Evolutionary conservation across 2,329 filamentous ascomycete species (phyloP).

Genomic region (Xylaria sp.): DNA sequence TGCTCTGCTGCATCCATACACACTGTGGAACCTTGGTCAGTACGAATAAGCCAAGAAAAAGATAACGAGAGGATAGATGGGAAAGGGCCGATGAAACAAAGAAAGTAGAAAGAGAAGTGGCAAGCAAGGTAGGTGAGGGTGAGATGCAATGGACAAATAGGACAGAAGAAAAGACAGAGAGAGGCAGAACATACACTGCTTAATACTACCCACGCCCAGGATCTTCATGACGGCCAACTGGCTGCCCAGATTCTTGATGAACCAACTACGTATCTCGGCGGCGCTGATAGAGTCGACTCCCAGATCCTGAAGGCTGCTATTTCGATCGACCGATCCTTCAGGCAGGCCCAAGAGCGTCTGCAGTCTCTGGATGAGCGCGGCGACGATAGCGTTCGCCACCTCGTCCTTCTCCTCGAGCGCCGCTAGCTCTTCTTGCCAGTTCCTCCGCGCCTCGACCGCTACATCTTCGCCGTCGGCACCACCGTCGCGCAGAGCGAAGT

Average conservation of each 20-base stretch:
- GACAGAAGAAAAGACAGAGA: neutral
- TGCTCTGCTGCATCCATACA: conserved; percentile 32
- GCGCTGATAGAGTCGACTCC: conserved; percentile 57
- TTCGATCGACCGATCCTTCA: conserved; percentile 45
- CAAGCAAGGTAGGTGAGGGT: neutral
- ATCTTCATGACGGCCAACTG: conserved; percentile 51
- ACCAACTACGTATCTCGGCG: conserved; percentile 55
- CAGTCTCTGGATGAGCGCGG: conserved; percentile 48
- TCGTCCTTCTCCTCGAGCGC: conserved; percentile 39
- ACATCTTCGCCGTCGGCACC: conserved; percentile 23
- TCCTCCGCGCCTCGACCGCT: conserved; percentile 32
- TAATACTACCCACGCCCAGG: conserved; percentile 44
- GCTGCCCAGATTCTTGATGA: conserved; percentile 49
- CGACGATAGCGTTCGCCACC: conserved; percentile 45
- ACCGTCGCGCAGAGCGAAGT: conserved; percentile 49
- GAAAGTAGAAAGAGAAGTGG: neutral
- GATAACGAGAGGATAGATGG: neutral
- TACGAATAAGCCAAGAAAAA: neutral
- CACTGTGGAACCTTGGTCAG: conserved; percentile 20
- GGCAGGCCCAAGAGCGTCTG: conserved; percentile 48
- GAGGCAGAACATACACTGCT: conserved; percentile 21
- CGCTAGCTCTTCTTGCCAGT: conserved; percentile 48
- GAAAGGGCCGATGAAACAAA: neutral
- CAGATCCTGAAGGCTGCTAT: conserved; percentile 52
- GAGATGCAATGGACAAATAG: neutral